phyloP scores from a whole-genome alignment of 306 rosid species.

The Rosa chinensis region DNA sequence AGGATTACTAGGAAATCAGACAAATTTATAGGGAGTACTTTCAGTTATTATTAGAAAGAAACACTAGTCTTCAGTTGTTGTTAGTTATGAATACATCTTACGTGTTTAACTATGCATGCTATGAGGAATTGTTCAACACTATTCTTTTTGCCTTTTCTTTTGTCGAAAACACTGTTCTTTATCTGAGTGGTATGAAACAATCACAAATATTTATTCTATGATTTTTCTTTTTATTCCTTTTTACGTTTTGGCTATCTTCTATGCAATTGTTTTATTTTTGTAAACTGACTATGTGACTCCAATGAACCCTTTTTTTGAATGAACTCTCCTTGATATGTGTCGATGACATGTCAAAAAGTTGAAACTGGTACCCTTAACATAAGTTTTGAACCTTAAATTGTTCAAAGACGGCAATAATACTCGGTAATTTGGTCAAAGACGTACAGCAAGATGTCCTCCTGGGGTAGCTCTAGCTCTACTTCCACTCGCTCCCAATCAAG shows the following conservation, averaged over 20 bases:
- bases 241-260: too few relatives aligned
- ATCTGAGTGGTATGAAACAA: not conserved
- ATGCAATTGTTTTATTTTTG: too few relatives aligned
- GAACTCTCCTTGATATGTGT: too few relatives aligned
- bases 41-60: constrained; percentile 9
- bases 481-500: not conserved
- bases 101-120: constrained; percentile 20
- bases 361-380: too few relatives aligned
- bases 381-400: too few relatives aligned
- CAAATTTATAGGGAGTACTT: not conserved
- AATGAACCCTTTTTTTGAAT: too few relatives aligned
- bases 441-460: too few relatives aligned
- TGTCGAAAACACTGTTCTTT: not conserved
- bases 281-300: too few relatives aligned
- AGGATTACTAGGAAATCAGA: not conserved
- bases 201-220: not conserved
- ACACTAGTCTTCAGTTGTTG: not conserved
- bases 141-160: too few relatives aligned
- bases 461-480: not conserved
- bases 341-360: too few relatives aligned
- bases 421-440: not conserved
- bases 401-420: not conserved
- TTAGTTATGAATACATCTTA: not conserved
- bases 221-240: too few relatives aligned
- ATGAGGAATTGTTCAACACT: constrained; percentile 7